Conservation (phyloP, 2,329 filamentous ascomycete species). For the Chalaropsis ovoidea region DNA sequence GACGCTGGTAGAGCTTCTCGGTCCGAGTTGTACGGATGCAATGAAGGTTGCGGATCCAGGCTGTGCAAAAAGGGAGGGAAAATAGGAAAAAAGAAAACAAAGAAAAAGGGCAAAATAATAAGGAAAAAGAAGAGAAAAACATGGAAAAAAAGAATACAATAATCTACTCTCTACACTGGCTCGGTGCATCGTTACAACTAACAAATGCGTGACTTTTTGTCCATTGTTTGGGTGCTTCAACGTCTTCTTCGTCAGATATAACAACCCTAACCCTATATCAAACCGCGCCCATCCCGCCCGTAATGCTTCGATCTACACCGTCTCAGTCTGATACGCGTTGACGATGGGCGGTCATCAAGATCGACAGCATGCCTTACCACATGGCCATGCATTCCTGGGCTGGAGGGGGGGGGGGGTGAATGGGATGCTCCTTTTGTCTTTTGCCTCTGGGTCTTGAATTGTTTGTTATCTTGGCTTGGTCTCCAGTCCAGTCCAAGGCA, state of each 20-base stretch:
- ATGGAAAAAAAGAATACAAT: too few species aligned
- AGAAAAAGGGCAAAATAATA: neutral
- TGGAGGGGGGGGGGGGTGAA: neutral
- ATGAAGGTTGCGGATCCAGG: too few species aligned
- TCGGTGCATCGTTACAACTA: too few species aligned
- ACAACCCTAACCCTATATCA: too few species aligned
- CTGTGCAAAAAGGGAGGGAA: neutral
- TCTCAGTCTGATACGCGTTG: constrained; percentile 7
- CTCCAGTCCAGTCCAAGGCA: neutral
- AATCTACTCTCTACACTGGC: too few species aligned
- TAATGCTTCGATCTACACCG: neutral
- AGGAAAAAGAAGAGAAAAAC: neutral
- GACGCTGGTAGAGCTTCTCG: neutral
- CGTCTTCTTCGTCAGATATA: too few species aligned
- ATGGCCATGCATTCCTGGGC: neutral
- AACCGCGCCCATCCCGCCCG: too few species aligned
- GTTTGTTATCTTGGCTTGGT: neutral
- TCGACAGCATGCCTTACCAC: constrained; percentile 3
- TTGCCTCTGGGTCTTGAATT: too few species aligned
- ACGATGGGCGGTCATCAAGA: neutral
- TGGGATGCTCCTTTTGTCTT: too few species aligned
- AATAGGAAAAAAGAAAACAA: neutral
- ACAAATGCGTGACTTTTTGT: too few species aligned
- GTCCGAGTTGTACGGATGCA: constrained; percentile 4
- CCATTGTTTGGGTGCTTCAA: too few species aligned